phyloP scores from a whole-genome alignment of 345 rosid species.

The Cardamine occulta region DNA sequence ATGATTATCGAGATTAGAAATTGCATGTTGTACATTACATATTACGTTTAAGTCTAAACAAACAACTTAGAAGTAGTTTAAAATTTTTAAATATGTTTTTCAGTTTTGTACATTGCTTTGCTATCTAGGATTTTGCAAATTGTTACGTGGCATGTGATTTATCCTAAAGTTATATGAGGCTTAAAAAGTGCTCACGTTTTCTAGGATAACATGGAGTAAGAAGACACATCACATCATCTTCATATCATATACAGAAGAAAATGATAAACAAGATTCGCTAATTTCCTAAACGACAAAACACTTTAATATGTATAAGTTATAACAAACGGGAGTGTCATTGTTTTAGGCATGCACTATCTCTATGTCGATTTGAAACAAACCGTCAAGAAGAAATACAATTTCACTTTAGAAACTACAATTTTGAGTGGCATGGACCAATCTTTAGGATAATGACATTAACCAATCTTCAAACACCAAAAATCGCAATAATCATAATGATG shows the following conservation, averaged over 20 bases:
- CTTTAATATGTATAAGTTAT: conserved; percentile 11
- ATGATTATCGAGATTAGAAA: neutral
- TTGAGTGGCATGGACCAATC: conserved; percentile 45
- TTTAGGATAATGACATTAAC: conserved; percentile 31
- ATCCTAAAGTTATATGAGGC: conserved; percentile 15
- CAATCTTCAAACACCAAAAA: conserved; percentile 30
- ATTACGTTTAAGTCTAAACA: no score
- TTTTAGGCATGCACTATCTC: conserved; percentile 44
- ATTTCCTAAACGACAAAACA: conserved; percentile 35
- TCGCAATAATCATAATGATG: conserved; percentile 27
- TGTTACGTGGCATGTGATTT: conserved; percentile 27
- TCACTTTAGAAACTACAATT: conserved; percentile 11
- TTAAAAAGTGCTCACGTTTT: conserved; percentile 13
- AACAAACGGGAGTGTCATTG: conserved; percentile 21
- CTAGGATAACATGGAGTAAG: conserved; percentile 32
- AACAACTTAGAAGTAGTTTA: neutral
- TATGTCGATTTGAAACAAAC: conserved; percentile 41
- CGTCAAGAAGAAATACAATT: conserved; percentile 29
- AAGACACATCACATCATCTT: conserved; percentile 34
- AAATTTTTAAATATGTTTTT: neutral
- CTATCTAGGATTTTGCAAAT: neutral
- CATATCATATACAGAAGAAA: conserved; percentile 14
- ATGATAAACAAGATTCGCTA: conserved; percentile 26
- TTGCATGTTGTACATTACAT: neutral
- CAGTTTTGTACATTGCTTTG: neutral